Base-by-base conservation (phyloP, 2,329 filamentous ascomycete genomes). In the Aureobasidium sp. region DNA sequence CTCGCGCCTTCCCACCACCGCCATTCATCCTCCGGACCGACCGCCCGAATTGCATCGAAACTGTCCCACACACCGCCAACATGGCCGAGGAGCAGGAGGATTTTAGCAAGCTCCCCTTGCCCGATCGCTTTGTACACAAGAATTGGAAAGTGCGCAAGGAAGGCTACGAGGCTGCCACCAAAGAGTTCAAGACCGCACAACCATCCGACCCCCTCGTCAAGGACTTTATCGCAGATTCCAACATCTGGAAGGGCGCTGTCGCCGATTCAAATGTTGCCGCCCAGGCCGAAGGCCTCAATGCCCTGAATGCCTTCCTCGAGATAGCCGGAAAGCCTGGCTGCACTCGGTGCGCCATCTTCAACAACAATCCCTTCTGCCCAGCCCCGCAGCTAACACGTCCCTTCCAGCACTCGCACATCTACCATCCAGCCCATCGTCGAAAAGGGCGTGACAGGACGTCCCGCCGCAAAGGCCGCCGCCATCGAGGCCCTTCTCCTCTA, bases 141-240 rank as follows among this genome's bases (percentile, higher is more conserved):
- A 81, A 87, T 65, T 98, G 93, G 93, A 98, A 98, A 79, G 90
- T 95, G 37, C 82, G 93, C 65, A 98, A 98, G 73, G 83, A 83
- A 66, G 93, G 84, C 50, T 98, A 97, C 68, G 93, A 98, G 77
- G 89, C 93, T 61, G 90, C 89, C 17, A 81, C 86, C 35, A 90
- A 93, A 69, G 81, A 85, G 61, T 97, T 98, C 69, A 85, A 90
- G 66, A 76, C 81, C 55, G 89, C 90, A 5, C 84, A 88, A 57
- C 91, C 97, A 67, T 80, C 83, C 61, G 87, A 94, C 66, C 84
- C 90, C 11, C 84, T 84, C 30, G 96, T 98, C 63, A 80, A 83
- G 61, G 89, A 91, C 1, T 98, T 97, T 64, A 72, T 93, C 57
- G 83, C 86, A 66, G 93, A 98, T 61, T 78, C 90, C 1, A 75